Base-by-base conservation (phyloP, 495 filamentous ascomycete genomes). In the Aspergillus steynii region DNA sequence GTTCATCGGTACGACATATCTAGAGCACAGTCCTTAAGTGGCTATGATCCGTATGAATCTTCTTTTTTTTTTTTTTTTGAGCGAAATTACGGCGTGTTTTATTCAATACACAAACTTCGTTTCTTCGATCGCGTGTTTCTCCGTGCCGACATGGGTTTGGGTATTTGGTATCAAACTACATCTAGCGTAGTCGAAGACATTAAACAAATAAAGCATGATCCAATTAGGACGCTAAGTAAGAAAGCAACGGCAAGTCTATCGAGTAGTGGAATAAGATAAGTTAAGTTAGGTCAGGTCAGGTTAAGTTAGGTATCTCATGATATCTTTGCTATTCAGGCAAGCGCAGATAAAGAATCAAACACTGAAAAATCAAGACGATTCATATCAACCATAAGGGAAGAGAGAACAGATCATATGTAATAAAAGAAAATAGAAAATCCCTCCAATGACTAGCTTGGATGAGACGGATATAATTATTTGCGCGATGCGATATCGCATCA, bases 1-100 rank as follows among this genome's bases (percentile, higher is more conserved):
- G 20, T 20, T 20, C 20, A 20, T 20, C 37, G 12, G 69, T 15
- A 10, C 10, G 47, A 56, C 54, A 50, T 32, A 14, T 57, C 28
- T 60, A n/a, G 37, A 27, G 46, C 12, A 14, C 56, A 47, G 20
- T 0, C 1, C 28, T 20, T 54, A 15, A 42, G 12, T 42, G 37
- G 37, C 37, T 42, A 42, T 42, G 37, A 14, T 42, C 9, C 37
- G 7, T 42, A 10, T 42, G 37, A 42, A 4, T 42, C 7, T 42
- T 42, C 9, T 15, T 42, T 42, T 15, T 15, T 1, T 42, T 42
- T 42, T 34, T 3, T 42, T 42, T 14, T 42, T 42, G 37, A 42
- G 37, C 37, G 37, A 42, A 14, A 12, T 42, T 14, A 37, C 9
- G 37, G 37, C 37, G 37, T 42, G 3, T 42, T 42, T 42, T 1